A percentile compares a stretch with the other conserved stretches of the same genome.
Conservation (phyloP, 495 filamentous ascomycete genomes). For the Neurospora sp. region DNA sequence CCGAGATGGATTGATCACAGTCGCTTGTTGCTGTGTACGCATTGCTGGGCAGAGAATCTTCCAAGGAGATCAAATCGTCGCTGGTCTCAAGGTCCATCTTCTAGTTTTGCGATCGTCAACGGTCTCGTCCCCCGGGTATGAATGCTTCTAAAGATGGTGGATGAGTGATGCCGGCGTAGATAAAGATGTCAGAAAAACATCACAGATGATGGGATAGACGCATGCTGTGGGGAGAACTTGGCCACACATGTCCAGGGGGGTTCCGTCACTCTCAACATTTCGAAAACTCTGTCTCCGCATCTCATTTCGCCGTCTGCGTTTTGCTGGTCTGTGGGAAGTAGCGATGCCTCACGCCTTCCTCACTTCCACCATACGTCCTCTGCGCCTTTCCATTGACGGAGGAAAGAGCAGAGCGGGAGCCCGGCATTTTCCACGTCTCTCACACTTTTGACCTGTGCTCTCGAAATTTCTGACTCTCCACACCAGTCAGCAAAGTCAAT, state of each 20-base stretch:
- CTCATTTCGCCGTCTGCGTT: neutral
- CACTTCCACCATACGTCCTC: neutral
- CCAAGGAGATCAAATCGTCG: constrained; percentile 7
- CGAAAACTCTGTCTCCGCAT: neutral
- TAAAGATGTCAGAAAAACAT: neutral
- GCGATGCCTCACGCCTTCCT: neutral
- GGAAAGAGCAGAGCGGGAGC: neutral
- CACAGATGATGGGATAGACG: neutral
- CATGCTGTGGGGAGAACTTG: neutral
- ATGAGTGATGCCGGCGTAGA: neutral
- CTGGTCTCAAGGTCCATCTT: constrained; percentile 16
- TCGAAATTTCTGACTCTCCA: neutral
- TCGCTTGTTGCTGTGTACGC: neutral
- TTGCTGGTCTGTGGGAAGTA: neutral
- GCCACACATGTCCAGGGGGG: neutral
- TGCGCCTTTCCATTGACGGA: neutral
- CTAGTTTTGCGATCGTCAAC: neutral
- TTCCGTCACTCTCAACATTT: neutral
- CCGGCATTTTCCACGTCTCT: neutral
- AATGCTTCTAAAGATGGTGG: neutral
- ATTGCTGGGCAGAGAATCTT: constrained; percentile 8
- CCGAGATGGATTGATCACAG: neutral
- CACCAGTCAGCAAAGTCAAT: neutral
- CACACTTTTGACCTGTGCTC: neutral
- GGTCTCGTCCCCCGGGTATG: neutral